Percentiles rank a stretch among this genome's conserved stretches.
phyloP scores from a whole-genome alignment of 352 stramenopile species.

The Paralagenidium karlingii region DNA sequence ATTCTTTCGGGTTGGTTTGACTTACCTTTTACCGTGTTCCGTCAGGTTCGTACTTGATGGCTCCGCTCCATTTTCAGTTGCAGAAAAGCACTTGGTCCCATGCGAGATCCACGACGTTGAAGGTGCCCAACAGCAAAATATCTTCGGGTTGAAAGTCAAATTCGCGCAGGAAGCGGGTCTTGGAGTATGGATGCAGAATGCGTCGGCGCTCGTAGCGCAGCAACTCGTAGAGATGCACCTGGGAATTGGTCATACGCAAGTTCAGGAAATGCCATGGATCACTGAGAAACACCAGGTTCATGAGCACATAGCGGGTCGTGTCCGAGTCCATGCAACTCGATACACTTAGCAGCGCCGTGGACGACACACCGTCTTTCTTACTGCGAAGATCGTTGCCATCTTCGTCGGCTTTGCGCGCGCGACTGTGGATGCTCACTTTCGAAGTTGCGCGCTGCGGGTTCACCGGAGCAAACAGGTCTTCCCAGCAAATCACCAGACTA shows the following conservation, averaged over 20 bases:
- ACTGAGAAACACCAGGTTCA: constrained; percentile 43
- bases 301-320: constrained; percentile 30
- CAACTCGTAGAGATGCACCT: constrained; percentile 23
- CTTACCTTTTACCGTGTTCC: no score
- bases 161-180: constrained; percentile 30
- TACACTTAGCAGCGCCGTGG: no score
- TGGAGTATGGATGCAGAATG: constrained; percentile 30
- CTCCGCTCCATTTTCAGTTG: no score
- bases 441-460: no score
- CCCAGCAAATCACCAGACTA: constrained; percentile 37
- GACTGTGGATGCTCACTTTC: no score
- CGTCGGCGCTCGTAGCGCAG: constrained; percentile 16
- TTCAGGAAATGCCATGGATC: constrained; percentile 38
- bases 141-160: constrained; percentile 27
- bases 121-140: constrained; percentile 24
- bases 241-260: constrained; percentile 30
- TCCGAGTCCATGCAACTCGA: no score
- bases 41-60: no score
- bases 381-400: no score
- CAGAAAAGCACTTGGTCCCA: constrained; percentile 37
- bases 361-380: no score
- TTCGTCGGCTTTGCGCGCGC: no score
- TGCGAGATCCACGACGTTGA: constrained; percentile 27
- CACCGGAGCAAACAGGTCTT: constrained; percentile 24
- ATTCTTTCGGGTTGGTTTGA: no score